A percentile compares a stretch with the other conserved stretches of the same genome.
Evolutionary conservation across 2,329 filamentous ascomycete species (phyloP).

Genomic region (Trichocomaceae sp.): DNA sequence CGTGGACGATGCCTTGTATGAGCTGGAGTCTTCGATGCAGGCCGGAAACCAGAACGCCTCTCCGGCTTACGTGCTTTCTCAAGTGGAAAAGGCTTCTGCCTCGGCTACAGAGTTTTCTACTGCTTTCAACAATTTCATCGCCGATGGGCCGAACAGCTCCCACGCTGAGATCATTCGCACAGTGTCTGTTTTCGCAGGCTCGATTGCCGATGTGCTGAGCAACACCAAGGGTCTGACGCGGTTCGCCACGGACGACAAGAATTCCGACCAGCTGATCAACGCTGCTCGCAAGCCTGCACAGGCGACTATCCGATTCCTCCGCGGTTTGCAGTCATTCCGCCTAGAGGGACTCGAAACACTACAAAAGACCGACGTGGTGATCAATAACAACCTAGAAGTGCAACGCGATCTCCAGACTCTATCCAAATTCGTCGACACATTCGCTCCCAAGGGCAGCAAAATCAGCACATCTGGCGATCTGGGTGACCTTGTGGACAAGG

Average conservation of each 20-base stretch:
- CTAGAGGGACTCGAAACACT: constrained; percentile 83
- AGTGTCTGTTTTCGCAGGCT: constrained; percentile 81
- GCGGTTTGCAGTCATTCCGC: constrained; percentile 85
- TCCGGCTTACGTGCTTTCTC: constrained; percentile 86
- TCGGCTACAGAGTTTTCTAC: constrained; percentile 97
- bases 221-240: constrained; percentile 94
- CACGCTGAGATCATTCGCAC: constrained; percentile 90
- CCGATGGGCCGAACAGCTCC: constrained; percentile 84
- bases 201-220: constrained; percentile 86
- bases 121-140: constrained; percentile 97
- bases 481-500: constrained; percentile 84
- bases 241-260: constrained; percentile 92
- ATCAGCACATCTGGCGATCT: constrained; percentile 74
- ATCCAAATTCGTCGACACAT: constrained; percentile 86
- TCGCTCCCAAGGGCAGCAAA: constrained; percentile 81
- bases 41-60: constrained; percentile 98
- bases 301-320: constrained; percentile 90
- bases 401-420: constrained; percentile 89
- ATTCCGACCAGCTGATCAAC: constrained; percentile 75
- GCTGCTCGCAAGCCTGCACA: constrained; percentile 77
- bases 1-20: constrained; percentile 93
- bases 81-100: constrained; percentile 92
- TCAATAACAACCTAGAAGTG: constrained; percentile 95
- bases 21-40: constrained; percentile 96
- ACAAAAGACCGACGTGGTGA: constrained; percentile 93